phyloP scores from a whole-genome alignment of 2,329 filamentous ascomycete species.

The Xylariaceae sp. region DNA sequence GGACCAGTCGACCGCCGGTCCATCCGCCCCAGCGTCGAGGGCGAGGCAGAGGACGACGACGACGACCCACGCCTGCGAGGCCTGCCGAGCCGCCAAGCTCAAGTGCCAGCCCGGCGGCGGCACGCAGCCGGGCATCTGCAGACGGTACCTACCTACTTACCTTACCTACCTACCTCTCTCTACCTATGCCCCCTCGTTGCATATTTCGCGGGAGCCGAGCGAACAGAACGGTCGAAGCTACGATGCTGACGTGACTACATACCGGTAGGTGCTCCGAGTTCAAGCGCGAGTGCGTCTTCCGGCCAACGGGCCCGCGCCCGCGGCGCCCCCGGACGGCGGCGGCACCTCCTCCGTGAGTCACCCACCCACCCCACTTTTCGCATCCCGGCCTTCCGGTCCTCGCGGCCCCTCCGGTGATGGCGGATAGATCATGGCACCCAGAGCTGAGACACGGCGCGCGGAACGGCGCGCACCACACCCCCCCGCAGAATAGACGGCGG shows the following conservation, averaged over 20 bases:
- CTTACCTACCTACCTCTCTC: neutral
- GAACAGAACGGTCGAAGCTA: too few relatives aligned
- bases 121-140: slow-evolving; percentile 40
- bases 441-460: too few relatives aligned
- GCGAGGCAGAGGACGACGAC: slow-evolving; percentile 21
- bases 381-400: too few relatives aligned
- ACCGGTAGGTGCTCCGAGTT: slow-evolving; percentile 40
- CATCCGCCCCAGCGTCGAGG: slow-evolving; percentile 10
- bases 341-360: too few relatives aligned
- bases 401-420: too few relatives aligned
- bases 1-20: slow-evolving; percentile 9
- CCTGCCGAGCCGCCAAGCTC: slow-evolving; percentile 45
- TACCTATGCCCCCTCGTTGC: neutral
- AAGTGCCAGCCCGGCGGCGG: slow-evolving; percentile 45
- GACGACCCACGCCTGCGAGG: slow-evolving; percentile 44
- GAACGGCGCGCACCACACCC: too few relatives aligned
- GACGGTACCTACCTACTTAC: slow-evolving; percentile 31
- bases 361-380: too few relatives aligned
- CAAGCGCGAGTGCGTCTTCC: slow-evolving; percentile 46
- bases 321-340: too few relatives aligned
- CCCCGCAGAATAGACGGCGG: slow-evolving; percentile 4
- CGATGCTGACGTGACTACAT: too few relatives aligned
- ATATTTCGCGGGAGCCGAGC: slow-evolving; percentile 1
- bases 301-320: slow-evolving; percentile 41
- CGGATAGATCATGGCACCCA: too few relatives aligned